Conservation (phyloP, 2,329 filamentous ascomycete species). For the Neophaeococcomyces aloes region DNA sequence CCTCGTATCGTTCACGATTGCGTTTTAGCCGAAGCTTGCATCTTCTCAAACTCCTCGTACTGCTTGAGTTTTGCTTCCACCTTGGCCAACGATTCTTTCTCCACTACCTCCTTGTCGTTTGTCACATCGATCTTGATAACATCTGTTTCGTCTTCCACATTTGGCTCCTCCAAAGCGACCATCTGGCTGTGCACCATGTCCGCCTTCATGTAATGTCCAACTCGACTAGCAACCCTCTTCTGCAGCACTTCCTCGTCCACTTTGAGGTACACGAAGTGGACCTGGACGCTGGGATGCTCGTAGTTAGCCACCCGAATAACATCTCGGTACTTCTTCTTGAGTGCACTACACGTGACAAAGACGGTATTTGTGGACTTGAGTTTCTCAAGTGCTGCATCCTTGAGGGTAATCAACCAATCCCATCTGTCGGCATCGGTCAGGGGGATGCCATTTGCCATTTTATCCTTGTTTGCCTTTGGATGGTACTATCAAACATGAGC, state of each 20-base stretch:
- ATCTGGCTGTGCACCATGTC: slow-evolving; percentile 93
- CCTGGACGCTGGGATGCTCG: slow-evolving; percentile 58
- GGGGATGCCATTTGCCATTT: slow-evolving; percentile 76
- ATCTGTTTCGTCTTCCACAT: slow-evolving; percentile 55
- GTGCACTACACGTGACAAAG: slow-evolving; percentile 89
- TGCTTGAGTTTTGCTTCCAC: slow-evolving; percentile 47
- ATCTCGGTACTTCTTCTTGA: slow-evolving; percentile 96
- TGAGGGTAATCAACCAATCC: slow-evolving; percentile 84
- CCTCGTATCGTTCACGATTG: not conserved
- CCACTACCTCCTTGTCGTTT: slow-evolving; percentile 46
- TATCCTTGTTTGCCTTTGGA: slow-evolving; percentile 63
- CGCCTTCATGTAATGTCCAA: slow-evolving; percentile 91
- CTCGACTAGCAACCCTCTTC: slow-evolving; percentile 59
- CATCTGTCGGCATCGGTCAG: slow-evolving; percentile 89
- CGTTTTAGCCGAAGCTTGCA: not conserved
- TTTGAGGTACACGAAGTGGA: slow-evolving; percentile 89
- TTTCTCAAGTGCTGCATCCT: slow-evolving; percentile 47
- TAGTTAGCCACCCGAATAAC: slow-evolving; percentile 74
- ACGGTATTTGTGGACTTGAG: slow-evolving; percentile 54
- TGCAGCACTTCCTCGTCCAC: slow-evolving; percentile 66
- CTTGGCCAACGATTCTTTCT: slow-evolving; percentile 47
- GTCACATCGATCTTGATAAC: slow-evolving; percentile 58
- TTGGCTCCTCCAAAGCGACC: slow-evolving; percentile 71
- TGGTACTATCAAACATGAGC: slow-evolving; percentile 32
- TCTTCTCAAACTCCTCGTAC: slow-evolving; percentile 20